Evolutionary conservation across 1,284 basidiomycete genomes (phyloP), one percentile per base, ranked within the genome.

Genomic region (Stygiomarasmius scandens): DNA sequence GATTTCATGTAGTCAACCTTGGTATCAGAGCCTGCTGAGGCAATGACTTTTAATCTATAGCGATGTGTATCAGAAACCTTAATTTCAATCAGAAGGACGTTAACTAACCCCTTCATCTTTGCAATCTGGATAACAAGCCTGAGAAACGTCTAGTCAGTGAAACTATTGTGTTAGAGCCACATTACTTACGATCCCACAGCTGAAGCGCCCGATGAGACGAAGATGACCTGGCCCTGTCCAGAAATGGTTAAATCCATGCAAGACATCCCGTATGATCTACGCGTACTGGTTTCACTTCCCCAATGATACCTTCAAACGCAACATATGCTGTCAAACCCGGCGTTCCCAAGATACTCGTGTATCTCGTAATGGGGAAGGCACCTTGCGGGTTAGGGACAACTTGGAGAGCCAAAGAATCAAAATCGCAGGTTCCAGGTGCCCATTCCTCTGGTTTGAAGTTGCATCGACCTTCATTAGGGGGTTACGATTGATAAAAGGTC

Each of bases 1-100:
- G 73, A 63, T 57, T 75, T 72, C 47, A 85, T 73, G 67, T 77
- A 80, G 10, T 72, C 68, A 61, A 82, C 78, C 69, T 88, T 88
- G 29, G 78, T 77, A 14, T 77, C 70, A 0, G 79, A 76, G 5
- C 85, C 84, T 0, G 82, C 83, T 8, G 85, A 82, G 4, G 78
- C 83, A 54, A 86, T 80, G 48, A 87, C 84, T 56, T 79, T 81
- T 36, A 81, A 65, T 1, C 63, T 62, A 50, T 5, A 19, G 20
- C 5, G 10, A 32, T 23, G 19, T 41, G n/a, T n/a, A 46, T 16
- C 16, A 14, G 36, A 9, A 2, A 27, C 16, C 5, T n/a, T 12
- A 12, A 34, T n/a, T 11, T 22, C n/a, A 34, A 10, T 25, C 12
- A 24, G 43, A 14, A 8, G 32, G 8, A 8, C 9, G 44, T 16